Evolutionary conservation across 1,139 yeast genomes (phyloP), one percentile per base, ranked within the genome.

Genomic region (Hansenula lynferdii): DNA sequence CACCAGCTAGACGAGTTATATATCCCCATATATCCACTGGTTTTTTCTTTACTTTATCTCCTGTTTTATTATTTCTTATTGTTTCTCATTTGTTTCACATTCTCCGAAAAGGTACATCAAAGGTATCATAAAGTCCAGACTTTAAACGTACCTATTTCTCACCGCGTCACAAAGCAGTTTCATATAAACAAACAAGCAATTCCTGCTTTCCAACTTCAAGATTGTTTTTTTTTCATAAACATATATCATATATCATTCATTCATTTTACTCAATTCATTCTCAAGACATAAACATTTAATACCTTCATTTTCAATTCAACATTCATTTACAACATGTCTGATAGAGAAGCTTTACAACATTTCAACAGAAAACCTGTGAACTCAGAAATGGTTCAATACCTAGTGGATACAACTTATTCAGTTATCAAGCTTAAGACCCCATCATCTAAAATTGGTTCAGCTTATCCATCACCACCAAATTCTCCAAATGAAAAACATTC

Each of bases 321-420:
- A 23, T 18, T 18, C 21, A 41, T 2, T n/a, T 4, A n/a, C 20
- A 31, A 17, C 16, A 70, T 69, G 77, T 65, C 77, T 23, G 80
- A 76, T 58, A 60, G 64, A 38, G 71, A 73, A 45, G 96, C 96
- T 3, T 74, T 90, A 42, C 75, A 78, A 50, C 65, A 76, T 42
- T 89, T 90, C 57, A 69, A 89, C 42, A 75, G 83, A 61, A 84
- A 77, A 58, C 85, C 94, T 20, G 95, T 90, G 40, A 67, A 75
- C 40, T 65, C 74, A 34, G 84, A 85, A 43, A 90, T 90, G 97
- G 77, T 90, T 36, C 72, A 75, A 43, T 84, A 82, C 56, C 70
- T 90, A 49, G 96, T 84, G 9, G 70, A 85, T 26, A 83, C 95
- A 37, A 86, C 97, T 21, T 70, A 72, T 44, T 79, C 95, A 8